These are phyloP conservation scores for Bolboschoenus planiculmis DNA, from an alignment of 176 grass and related monocot genomes.

Conservation along the genomic window DNA sequence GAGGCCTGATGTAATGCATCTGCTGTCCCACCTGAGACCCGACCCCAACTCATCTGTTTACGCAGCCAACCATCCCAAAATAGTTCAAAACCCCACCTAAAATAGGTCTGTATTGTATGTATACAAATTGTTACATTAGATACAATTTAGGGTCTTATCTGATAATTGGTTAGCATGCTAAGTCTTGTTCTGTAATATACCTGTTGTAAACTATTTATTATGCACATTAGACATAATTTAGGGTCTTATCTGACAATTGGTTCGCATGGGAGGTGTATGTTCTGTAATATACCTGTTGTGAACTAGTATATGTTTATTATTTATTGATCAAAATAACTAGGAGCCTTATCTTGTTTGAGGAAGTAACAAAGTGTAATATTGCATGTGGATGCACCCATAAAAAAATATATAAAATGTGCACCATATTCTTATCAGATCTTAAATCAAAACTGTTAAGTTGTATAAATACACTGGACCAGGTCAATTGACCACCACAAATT, in stretches of 20 bases:
- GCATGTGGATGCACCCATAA: neutral
- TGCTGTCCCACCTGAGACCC: slow-evolving; percentile 74
- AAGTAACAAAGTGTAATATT: slow-evolving; percentile 7
- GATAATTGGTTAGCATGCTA: neutral
- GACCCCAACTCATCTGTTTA: slow-evolving; percentile 78
- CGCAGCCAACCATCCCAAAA: slow-evolving; percentile 95
- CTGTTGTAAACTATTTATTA: neutral
- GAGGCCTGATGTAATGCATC: slow-evolving; percentile 87
- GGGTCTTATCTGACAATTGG: neutral
- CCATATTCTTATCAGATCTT: neutral
- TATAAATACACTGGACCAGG: neutral
- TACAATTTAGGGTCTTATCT: neutral
- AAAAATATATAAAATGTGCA: neutral
- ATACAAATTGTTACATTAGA: neutral
- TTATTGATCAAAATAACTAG: neutral
- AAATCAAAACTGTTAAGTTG: neutral
- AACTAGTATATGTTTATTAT: neutral
- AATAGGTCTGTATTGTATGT: neutral
- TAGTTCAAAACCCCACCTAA: slow-evolving; percentile 44
- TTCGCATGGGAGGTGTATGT: neutral
- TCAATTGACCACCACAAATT: neutral
- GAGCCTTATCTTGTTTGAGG: neutral
- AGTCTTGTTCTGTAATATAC: neutral
- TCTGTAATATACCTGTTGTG: neutral
- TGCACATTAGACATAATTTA: neutral